Conservation (phyloP, 148 eudicot species). For the Gaultheria prostrata region DNA sequence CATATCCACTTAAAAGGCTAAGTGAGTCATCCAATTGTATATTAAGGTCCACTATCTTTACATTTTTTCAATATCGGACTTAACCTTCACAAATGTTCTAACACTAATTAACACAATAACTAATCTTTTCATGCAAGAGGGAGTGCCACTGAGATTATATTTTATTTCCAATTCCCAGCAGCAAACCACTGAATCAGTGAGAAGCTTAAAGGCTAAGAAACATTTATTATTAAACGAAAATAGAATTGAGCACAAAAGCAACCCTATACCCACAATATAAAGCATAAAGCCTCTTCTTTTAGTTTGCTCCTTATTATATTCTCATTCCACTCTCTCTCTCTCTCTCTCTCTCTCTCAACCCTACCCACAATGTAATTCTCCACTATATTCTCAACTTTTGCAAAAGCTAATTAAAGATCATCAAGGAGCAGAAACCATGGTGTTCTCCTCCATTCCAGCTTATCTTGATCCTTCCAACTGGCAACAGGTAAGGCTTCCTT, state of each 20-base stretch:
- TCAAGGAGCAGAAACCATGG: conserved; percentile 38
- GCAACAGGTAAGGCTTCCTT: conserved; percentile 45
- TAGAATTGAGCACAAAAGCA: conserved; percentile 21
- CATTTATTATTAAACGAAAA: conserved; percentile 16
- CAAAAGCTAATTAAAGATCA: conserved; percentile 50
- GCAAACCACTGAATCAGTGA: not conserved
- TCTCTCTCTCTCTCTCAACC: conserved; percentile 17
- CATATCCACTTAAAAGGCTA: too few species aligned
- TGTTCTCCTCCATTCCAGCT: conserved; percentile 63
- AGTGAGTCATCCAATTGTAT: too few species aligned
- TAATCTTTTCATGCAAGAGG: not conserved
- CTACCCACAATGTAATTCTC: conserved; percentile 51
- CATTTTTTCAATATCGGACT: too few species aligned
- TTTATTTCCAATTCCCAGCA: not conserved
- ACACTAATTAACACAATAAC: not conserved
- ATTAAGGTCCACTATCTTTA: too few species aligned
- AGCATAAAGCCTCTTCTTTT: conserved; percentile 55
- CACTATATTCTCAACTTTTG: conserved; percentile 54
- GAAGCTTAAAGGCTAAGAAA: conserved; percentile 51
- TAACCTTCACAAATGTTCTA: too few species aligned
- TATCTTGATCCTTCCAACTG: conserved; percentile 74
- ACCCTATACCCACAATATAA: conserved; percentile 27
- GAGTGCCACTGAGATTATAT: not conserved
- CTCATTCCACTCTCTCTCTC: conserved; percentile 40
- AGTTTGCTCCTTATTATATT: conserved; percentile 39